Evolutionary conservation across 2,329 filamentous ascomycete genomes (phyloP).

Genomic region (Fusarium luffae): DNA sequence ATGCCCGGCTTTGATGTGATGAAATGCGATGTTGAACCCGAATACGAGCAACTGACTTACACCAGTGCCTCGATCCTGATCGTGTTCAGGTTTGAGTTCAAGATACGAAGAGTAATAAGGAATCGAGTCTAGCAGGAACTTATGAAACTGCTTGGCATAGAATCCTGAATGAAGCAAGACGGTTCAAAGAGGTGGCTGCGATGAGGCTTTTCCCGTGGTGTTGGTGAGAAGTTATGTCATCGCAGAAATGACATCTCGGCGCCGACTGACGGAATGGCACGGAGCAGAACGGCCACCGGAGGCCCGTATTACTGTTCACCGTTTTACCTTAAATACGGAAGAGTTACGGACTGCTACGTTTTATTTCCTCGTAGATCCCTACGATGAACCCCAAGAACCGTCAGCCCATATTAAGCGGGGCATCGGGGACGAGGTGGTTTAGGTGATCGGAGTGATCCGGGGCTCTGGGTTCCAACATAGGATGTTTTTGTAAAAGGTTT

Average conservation of each 20-base stretch:
- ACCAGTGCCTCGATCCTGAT: conserved; percentile 5
- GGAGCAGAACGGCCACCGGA: conserved; percentile 1
- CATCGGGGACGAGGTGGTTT: conserved; percentile 27
- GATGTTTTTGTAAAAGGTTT: conserved; percentile 14
- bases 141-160: neutral
- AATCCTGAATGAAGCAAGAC: neutral
- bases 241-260: neutral
- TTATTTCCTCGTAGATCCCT: conserved; percentile 1
- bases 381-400: conserved; percentile 22
- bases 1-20: neutral
- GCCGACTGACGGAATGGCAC: conserved; percentile 23
- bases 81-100: neutral
- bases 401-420: conserved; percentile 46
- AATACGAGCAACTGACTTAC: neutral
- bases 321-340: conserved; percentile 42
- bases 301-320: conserved; percentile 5
- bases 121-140: neutral
- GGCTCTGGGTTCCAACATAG: conserved; percentile 23
- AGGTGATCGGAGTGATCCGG: conserved; percentile 43
- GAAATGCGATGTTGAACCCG: neutral
- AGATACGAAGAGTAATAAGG: neutral
- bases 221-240: neutral
- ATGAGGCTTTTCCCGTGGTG: neutral
- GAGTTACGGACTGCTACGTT: conserved; percentile 12
- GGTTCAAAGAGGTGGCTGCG: neutral